These are phyloP conservation scores for Euryodendron excelsum DNA, from an alignment of 148 eudicot genomes.

Conservation along the genomic window DNA sequence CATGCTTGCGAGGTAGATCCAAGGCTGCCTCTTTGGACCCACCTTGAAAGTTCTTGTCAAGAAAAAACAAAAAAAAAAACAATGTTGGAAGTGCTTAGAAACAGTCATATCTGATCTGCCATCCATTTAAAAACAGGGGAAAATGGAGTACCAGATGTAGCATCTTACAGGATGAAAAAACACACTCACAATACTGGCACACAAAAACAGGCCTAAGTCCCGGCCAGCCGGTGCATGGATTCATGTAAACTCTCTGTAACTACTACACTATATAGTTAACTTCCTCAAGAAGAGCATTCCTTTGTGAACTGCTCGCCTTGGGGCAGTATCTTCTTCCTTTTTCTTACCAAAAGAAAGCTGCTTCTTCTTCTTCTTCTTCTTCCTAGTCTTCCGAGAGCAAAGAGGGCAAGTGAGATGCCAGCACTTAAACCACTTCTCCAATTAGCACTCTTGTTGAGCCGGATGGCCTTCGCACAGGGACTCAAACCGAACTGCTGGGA, in stretches of 20 bases:
- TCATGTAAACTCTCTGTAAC: slow-evolving; percentile 17
- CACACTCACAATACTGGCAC: slow-evolving; percentile 3
- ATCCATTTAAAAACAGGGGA: too few relatives aligned
- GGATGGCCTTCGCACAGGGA: slow-evolving; percentile 20
- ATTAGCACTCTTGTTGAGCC: slow-evolving; percentile 39
- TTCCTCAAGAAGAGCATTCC: not conserved
- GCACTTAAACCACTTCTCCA: slow-evolving; percentile 54
- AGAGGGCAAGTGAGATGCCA: slow-evolving; percentile 61
- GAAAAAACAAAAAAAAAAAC: too few relatives aligned
- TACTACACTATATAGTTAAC: slow-evolving; percentile 7
- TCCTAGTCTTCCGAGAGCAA: slow-evolving; percentile 40
- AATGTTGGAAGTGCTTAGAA: too few relatives aligned
- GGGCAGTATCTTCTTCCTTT: too few relatives aligned
- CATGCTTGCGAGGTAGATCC: too few relatives aligned
- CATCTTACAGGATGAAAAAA: too few relatives aligned
- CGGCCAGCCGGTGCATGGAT: slow-evolving; percentile 2
- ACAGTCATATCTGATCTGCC: too few relatives aligned
- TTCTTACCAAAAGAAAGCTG: slow-evolving; percentile 38
- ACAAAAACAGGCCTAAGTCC: slow-evolving; percentile 11
- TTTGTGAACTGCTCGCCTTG: too few relatives aligned
- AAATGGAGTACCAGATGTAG: too few relatives aligned
- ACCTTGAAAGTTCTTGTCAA: too few relatives aligned
- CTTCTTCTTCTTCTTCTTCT: slow-evolving; percentile 28
- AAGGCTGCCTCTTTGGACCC: too few relatives aligned
- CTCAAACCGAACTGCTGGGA: slow-evolving; percentile 40